Percentiles rank a stretch among this genome's conserved stretches.
Conservation (phyloP, 1,139 yeast species). For the Saccharomyces hybrid region DNA sequence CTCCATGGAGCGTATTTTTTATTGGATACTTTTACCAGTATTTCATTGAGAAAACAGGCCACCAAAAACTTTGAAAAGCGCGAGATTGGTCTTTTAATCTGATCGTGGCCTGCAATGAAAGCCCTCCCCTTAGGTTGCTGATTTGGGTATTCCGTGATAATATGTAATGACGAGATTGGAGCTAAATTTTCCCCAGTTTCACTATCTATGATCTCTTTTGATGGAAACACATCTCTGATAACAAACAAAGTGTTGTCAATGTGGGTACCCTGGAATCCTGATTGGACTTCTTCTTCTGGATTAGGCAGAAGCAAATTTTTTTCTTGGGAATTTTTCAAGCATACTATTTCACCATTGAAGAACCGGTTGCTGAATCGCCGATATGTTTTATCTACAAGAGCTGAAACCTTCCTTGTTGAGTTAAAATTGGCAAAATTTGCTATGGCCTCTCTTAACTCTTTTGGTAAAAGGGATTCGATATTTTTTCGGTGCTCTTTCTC, state of each 20-base stretch:
- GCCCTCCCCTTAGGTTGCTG: not conserved
- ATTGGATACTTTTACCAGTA: not conserved
- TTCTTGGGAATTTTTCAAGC: not conserved
- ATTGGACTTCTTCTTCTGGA: not conserved
- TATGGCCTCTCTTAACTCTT: constrained; percentile 74
- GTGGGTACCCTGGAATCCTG: not conserved
- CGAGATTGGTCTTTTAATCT: not conserved
- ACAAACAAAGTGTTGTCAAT: not conserved
- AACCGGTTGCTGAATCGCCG: not conserved
- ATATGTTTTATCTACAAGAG: not conserved
- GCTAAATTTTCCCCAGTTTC: not conserved
- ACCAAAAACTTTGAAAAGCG: not conserved
- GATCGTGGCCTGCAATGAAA: not conserved
- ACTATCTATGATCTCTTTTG: not conserved
- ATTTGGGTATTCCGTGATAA: not conserved
- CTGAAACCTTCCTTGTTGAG: not conserved
- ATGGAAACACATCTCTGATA: not conserved
- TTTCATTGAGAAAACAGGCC: not conserved
- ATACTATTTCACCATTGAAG: not conserved
- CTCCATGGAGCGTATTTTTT: not conserved
- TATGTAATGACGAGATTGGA: not conserved
- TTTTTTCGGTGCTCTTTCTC: constrained; percentile 55
- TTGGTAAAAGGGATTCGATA: constrained; percentile 72
- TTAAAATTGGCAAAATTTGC: constrained; percentile 64
- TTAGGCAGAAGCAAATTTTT: not conserved